Evolutionary conservation across 2,329 filamentous ascomycete species (phyloP).

Genomic region (Stemphylium lycopersici): DNA sequence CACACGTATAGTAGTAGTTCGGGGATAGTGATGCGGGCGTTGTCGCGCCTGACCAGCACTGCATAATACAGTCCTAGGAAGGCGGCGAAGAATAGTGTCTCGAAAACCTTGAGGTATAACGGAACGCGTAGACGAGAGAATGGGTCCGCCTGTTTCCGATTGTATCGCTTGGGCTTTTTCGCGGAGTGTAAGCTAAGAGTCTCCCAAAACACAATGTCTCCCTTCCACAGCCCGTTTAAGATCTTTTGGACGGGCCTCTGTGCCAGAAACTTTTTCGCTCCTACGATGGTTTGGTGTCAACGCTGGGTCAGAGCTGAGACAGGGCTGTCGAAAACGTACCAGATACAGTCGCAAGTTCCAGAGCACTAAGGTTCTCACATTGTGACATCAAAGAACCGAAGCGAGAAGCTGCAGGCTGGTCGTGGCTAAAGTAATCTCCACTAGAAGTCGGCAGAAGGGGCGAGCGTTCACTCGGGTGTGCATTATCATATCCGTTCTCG

Average conservation of each 20-base stretch:
- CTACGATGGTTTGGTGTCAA: not conserved
- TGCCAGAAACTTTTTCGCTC: conserved; percentile 81
- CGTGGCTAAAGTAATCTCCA: conserved; percentile 32
- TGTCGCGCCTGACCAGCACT: conserved; percentile 78
- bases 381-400: conserved; percentile 70
- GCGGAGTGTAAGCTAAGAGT: conserved; percentile 72
- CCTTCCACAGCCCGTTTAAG: conserved; percentile 80
- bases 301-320: not conserved
- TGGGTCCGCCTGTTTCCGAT: conserved; percentile 52
- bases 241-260: conserved; percentile 83
- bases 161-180: conserved; percentile 80
- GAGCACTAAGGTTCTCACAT: conserved; percentile 80
- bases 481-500: conserved; percentile 20
- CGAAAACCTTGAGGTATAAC: conserved; percentile 82
- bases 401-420: conserved; percentile 45
- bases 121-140: conserved; percentile 78
- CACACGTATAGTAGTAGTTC: conserved; percentile 82
- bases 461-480: conserved; percentile 27
- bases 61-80: conserved; percentile 84
- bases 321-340: conserved; percentile 45
- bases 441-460: conserved; percentile 31
- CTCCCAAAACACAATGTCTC: conserved; percentile 88
- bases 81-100: conserved; percentile 78
- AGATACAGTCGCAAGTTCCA: conserved; percentile 84
- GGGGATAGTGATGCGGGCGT: conserved; percentile 67